These are phyloP conservation scores for Fusarium sp. DNA, from an alignment of 2,329 filamentous ascomycete species.

Conservation along the genomic window DNA sequence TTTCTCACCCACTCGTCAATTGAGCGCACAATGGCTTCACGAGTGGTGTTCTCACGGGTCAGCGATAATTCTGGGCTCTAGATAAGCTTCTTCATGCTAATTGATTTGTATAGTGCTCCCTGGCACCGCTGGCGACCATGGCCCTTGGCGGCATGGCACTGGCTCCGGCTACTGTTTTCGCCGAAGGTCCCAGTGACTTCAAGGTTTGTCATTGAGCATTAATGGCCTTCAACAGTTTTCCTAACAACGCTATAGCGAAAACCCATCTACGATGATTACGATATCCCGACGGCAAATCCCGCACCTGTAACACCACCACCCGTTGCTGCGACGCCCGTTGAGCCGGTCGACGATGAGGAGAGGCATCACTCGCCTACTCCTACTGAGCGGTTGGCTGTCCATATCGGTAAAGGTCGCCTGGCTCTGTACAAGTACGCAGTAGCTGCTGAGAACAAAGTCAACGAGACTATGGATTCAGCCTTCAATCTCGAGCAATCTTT, in stretches of 20 bases:
- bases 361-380: conserved; percentile 72
- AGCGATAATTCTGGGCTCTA: conserved; percentile 34
- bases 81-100: conserved; percentile 45
- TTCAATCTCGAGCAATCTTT: conserved; percentile 90
- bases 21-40: conserved; percentile 68
- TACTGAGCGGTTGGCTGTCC: conserved; percentile 86
- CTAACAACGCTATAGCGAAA: conserved; percentile 58
- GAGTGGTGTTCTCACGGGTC: conserved; percentile 70
- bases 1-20: conserved; percentile 54
- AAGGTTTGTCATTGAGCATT: conserved; percentile 45
- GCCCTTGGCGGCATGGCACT: conserved; percentile 62
- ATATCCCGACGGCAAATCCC: conserved; percentile 56
- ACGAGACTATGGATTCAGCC: conserved; percentile 81
- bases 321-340: conserved; percentile 46
- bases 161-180: conserved; percentile 60
- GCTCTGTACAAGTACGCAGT: conserved; percentile 82
- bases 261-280: conserved; percentile 84
- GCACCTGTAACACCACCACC: conserved; percentile 45
- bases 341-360: conserved; percentile 51
- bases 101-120: conserved; percentile 58
- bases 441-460: conserved; percentile 83
- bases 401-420: conserved; percentile 84
- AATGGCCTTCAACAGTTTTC: not conserved
- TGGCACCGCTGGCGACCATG: conserved; percentile 65
- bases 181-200: conserved; percentile 60